Evolutionary conservation across 2,329 filamentous ascomycete genomes (phyloP), one percentile per base, ranked within the genome.

Genomic region (Penicillium sp.): DNA sequence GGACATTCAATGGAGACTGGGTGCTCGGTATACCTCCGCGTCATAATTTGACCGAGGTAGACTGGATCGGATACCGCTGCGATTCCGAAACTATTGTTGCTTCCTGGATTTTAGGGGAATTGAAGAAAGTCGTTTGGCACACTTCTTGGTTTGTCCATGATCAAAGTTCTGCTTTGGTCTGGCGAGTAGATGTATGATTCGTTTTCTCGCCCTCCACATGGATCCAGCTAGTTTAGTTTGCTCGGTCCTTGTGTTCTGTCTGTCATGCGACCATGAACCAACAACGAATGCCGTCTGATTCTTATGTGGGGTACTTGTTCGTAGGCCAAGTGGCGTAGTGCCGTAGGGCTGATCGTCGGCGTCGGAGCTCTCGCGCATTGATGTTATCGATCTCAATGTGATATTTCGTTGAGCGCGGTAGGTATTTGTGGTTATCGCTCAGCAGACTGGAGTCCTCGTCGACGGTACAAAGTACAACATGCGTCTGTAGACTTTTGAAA

Each of bases 1-100:
- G 64, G 71, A 71, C 67, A 72, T 73, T 65, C 64, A 68, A 66
- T 75, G 71, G 71, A 67, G 69, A 74, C 71, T 74, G 73, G 73
- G 70, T 70, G 71, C 72, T 71, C 62, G 67, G 69, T 67, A 65
- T 69, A 60, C 65, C 64, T 70, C 60, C 62, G 64, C 63, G 57
- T 63, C 62, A 57, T 45, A 35, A 38, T 47, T 61, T 69, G 67
- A 61, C 65, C 65, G 66, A 64, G 69, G 65, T 69, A 66, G 54
- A 64, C 63, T 66, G 58, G 64, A 64, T 64, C 70, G 71, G 69
- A 72, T 71, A 67, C 67, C 68, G 67, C 54, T 74, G 65, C 57
- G 71, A 73, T 68, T 71, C 70, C 70, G 70, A 69, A 65, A 66
- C 61, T 67, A 58, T 61, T 64, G 58, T 66, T 68, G 62, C 62